Evolutionary conservation across 140 eudicot species (phyloP), one percentile per base, ranked within the genome.

Genomic region (Senecio squalidus): DNA sequence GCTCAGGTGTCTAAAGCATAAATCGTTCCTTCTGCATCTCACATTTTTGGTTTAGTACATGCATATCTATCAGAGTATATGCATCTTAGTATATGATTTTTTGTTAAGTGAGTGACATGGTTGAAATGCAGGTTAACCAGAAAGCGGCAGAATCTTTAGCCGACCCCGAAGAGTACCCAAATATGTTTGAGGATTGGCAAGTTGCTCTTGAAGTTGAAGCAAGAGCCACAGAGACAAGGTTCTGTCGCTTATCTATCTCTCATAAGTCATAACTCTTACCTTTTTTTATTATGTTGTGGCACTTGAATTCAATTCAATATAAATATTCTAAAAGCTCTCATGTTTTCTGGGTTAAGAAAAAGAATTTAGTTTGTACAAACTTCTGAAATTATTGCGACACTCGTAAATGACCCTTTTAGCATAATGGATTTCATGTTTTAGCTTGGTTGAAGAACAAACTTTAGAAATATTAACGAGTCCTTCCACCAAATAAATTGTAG

Each of bases 111-210:
- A 54, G 29, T 80, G 66, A 55, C 64, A 26, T 55, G 58, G 30
- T 31, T 60, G 29, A 30, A 55, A 54, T 71, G 74, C 86, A 86
- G 98, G 78, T 90, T 61, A 90, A 90, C 70, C 94, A 70, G 63
- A 90, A 90, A 79, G 97, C 97, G 57, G 97, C 97, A 26, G 97
- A 90, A 60, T 83, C 97, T 61, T 80, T 90, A 71, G 98, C 98
- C 23, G 98, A 91, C 76, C 98, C 98, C 9, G 88, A 81, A 72
- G 98, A 86, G 74, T 90, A 90, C 68, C 69, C 97, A 29, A 90
- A 90, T 76, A 72, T 90, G 82, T 90, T 90, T 72, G 98, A 90
- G 31, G 94, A 90, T 61, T 90, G 98, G 98, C 98, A 90, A 78
- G 47, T 90, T 74, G 98, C 98, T 22, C 84, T 86, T 56, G 87